phyloP scores from a whole-genome alignment of 306 rosid species.

The Clitoria ternatea region DNA sequence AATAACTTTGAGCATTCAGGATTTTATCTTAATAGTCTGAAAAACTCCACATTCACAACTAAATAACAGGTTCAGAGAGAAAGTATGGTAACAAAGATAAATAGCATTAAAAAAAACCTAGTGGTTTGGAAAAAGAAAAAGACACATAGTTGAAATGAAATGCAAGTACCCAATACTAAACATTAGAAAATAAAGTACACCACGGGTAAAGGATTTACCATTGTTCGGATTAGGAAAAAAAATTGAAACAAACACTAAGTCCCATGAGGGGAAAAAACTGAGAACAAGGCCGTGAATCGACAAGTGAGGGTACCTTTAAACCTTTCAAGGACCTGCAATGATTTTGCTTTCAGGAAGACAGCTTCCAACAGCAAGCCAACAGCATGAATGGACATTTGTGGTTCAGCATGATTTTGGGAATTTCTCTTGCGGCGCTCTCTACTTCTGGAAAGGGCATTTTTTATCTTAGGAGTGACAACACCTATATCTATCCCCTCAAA shows the following conservation, averaged over 20 bases:
- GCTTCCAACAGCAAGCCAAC: conserved; percentile 81
- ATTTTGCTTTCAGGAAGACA: conserved; percentile 77
- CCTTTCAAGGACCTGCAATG: conserved; percentile 66
- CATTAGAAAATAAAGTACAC: not conserved
- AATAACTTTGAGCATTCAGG: not conserved
- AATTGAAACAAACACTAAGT: conserved; percentile 11
- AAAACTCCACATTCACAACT: not conserved
- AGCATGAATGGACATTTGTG: conserved; percentile 66
- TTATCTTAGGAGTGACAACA: conserved; percentile 64
- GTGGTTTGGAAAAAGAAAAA: not conserved
- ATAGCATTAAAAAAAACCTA: not conserved
- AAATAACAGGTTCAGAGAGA: not conserved
- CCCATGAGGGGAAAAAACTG: not conserved
- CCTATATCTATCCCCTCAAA: conserved; percentile 80
- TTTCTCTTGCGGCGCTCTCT: conserved; percentile 46
- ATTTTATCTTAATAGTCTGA: not conserved
- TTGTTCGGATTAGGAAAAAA: not conserved
- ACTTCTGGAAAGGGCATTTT: conserved; percentile 56
- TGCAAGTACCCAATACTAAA: not conserved
- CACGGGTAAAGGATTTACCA: conserved; percentile 4
- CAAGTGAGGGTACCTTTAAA: conserved; percentile 57
- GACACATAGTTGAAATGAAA: not conserved
- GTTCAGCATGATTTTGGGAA: conserved; percentile 48
- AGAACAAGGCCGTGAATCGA: conserved; percentile 12
- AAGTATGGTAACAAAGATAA: conserved; percentile 1